Evolutionary conservation across 1,139 yeast genomes (phyloP), one percentile per base, ranked within the genome.

Genomic region (Scheffersomyces stambukii): DNA sequence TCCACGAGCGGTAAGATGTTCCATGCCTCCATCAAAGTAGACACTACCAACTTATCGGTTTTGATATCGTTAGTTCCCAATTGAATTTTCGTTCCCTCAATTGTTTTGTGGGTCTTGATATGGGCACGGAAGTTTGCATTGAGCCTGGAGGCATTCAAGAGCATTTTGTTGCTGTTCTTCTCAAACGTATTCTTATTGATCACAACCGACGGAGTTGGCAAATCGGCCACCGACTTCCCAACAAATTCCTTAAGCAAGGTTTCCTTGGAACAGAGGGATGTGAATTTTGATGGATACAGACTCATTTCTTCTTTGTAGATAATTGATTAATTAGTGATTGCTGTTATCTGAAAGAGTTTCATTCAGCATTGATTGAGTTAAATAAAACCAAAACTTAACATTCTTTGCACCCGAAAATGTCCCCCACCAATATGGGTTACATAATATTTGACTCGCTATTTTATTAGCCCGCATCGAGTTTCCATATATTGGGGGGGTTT

Each of bases 11-110:
- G 59, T 13, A 64, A 35, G 29, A 79, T 43, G 5, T 69, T 63
- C 70, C 80, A 71, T 0, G 83, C 83, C 53, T 83, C 94, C 35
- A 62, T 62, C 28, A 81, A 46, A 1, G 93, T 83, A 1, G 89
- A 80, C 1, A 81, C 85, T n/a, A 83, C 76, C 13, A 81, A 66
- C 25, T 67, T 58, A 33, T 62, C 64, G 9, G 73, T 60, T 9
- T 5, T 5, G 8, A 8, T 9, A 5, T 8, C n/a, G 19, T 10
- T 8, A 2, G 51, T 45, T 4, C 60, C 56, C 33, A 63, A 41
- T 39, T 64, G 68, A 9, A 48, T 52, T 41, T 23, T 40, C 12
- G 46, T 52, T 22, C 58, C 72, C 49, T 48, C 75, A 29, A 38
- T 53, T 46, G 54, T 65, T 52, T 82, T 83, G 50, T 81, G 89